Conservation (phyloP, 768 basidiomycete species). For the Lentinula aciculospora region DNA sequence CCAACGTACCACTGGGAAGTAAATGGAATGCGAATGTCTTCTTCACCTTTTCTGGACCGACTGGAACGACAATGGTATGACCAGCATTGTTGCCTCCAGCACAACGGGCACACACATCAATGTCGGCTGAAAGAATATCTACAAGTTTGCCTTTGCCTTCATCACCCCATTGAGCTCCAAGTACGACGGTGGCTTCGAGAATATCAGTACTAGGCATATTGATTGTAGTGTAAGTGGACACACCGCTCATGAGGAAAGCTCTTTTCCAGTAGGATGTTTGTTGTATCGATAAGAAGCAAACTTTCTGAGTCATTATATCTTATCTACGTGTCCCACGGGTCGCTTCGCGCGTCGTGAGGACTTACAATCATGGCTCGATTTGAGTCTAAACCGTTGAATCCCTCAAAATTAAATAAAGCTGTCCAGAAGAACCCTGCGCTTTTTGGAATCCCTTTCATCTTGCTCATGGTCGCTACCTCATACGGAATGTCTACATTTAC, state of each 20-base stretch:
- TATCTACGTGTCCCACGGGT: not conserved
- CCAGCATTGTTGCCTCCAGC: constrained; percentile 99
- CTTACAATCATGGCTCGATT: constrained; percentile 58
- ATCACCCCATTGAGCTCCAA: constrained; percentile 90
- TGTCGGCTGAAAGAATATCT: constrained; percentile 86
- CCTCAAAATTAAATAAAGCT: constrained; percentile 31
- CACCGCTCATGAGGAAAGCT: constrained; percentile 4
- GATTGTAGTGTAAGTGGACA: not conserved
- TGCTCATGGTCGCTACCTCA: constrained; percentile 81
- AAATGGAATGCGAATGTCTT: constrained; percentile 95
- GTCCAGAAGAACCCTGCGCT: constrained; percentile 59
- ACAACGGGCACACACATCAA: constrained; percentile 91
- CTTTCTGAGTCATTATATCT: not conserved
- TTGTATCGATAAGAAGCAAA: not conserved
- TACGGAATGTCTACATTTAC: constrained; percentile 82
- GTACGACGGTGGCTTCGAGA: constrained; percentile 58
- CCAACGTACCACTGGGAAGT: constrained; percentile 66
- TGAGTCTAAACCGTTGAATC: constrained; percentile 38
- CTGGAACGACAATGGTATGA: constrained; percentile 89
- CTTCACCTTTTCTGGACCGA: constrained; percentile 60
- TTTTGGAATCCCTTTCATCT: constrained; percentile 85
- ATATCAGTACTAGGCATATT: not conserved
- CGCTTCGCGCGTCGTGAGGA: too few relatives aligned
- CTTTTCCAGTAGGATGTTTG: not conserved
- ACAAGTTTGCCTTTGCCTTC: constrained; percentile 96